Base-by-base conservation (phyloP, 768 basidiomycete genomes). In the Sarcomyxa edulis region DNA sequence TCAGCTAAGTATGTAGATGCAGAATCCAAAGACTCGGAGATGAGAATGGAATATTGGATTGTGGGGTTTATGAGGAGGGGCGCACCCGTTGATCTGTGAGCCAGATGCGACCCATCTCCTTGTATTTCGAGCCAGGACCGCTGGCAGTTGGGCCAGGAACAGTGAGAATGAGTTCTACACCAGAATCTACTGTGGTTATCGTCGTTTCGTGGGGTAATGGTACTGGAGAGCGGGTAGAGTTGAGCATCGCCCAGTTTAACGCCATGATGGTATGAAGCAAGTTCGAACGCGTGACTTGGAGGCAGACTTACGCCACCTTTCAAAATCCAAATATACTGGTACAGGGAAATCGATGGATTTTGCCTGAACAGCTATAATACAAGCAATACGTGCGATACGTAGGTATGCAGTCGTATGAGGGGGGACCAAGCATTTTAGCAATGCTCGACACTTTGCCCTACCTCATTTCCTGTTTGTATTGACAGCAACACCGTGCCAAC, bases 71-170 rank as follows among this genome's bases (percentile, higher is more conserved):
- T n/a, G 39, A 25, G 31, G 12, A 27, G 35, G 40, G 1, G 43
- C 81, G 48, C 53, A 89, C 87, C 44, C 87, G 68, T 59, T 82
- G 74, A 52, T 88, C 83, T 14, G 84, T 89, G 26, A 91, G 68
- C 59, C 66, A 72, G 15, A 81, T 47, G 39, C 61, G 68, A 8
- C 88, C 88, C 5, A 58, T 45, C 8, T 71, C 76, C 52, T 78
- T 80, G 40, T 81, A 52, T 50, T 67, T 82, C 63, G 67, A 78
- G 30, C 74, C 73, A 29, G 72, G 74, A 11, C 72, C 75, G 2
- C 74, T 44, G 16, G 69, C 50, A n/a, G 62, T 43, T 5, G 52
- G 43, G 10, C 58, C 58, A 4, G 62, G 85, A 29, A 86, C 67
- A 14, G 53, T 62, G 31, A 91, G 61, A 16, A 58, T 63, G 34